Base-by-base conservation (phyloP, 2,329 filamentous ascomycete species). In the Fusarium tuaranense region DNA sequence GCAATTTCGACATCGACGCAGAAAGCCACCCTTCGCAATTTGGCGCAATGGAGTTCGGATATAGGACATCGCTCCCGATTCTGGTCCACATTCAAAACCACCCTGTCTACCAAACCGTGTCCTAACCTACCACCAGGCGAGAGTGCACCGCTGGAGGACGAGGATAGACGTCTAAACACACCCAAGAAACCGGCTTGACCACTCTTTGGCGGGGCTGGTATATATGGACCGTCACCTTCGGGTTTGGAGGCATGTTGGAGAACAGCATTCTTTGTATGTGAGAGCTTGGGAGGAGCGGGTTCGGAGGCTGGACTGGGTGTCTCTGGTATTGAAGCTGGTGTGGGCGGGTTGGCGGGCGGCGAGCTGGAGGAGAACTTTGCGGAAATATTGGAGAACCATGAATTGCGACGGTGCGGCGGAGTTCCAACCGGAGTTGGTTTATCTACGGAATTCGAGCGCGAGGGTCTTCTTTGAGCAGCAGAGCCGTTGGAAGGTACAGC, bases 1-100 rank as follows among this genome's bases (percentile, higher is more conserved):
- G 96, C 96, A 79, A 99, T 97, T 82, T 99, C 97, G 6, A 99
- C 95, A 80, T 99, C 97, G 4, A 99, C 97, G 77, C 94, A 98
- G 80, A 99, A 99, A 0, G 96, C 94, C 0, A 99, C 97, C 63
- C 95, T 91, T 64, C 95, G 90, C 69, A 99, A 83, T 81, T 97
- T 98, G 59, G 91, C 90, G 78, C 92, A 91, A 75, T 95, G 92
- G 57, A 99, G 86, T 75, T 97, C 95, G 6, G 90, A 86, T 34
- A 98, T 91, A 27, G 90, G 88, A 81, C 95, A 97, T 73, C 97
- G 88, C 79, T 96, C 92, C 48, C 97, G 90, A 75, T 92, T 89
- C 10, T 86, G 91, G 80, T 98, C 95, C 53, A 98, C 88, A 79
- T 99, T 99, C 85, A 98, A 86, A 9, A 98, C 88, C 74, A 88